phyloP scores from a whole-genome alignment of 169 alveolate species.

The Toxoplasma gondii region DNA sequence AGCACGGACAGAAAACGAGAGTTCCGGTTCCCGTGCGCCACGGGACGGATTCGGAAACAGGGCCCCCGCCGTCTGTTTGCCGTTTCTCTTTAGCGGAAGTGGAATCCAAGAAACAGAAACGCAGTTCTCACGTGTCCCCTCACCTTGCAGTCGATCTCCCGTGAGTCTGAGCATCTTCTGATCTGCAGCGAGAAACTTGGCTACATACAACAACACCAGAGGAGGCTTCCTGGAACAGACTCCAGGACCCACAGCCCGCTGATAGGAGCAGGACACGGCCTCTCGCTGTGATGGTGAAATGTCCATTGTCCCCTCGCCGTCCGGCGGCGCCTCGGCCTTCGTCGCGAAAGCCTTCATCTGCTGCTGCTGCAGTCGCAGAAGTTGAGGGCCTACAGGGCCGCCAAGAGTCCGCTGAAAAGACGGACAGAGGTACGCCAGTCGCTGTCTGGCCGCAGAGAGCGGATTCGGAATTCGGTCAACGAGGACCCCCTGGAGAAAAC shows the following conservation, averaged over 20 bases:
- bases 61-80: too few relatives aligned
- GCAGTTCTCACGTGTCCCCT: too few relatives aligned
- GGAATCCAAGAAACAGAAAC: too few relatives aligned
- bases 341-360: neutral
- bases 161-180: constrained; percentile 9
- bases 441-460: constrained; percentile 65
- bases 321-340: neutral
- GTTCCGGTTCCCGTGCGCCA: too few relatives aligned
- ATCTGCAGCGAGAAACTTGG: constrained; percentile 58
- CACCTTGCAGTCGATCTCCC: constrained; percentile 51
- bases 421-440: constrained; percentile 69
- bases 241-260: neutral
- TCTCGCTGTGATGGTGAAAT: neutral
- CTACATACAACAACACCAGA: constrained; percentile 45
- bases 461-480: constrained; percentile 75
- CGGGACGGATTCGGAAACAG: too few relatives aligned
- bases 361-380: constrained; percentile 10
- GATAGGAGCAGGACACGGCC: neutral
- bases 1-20: too few relatives aligned
- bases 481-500: neutral
- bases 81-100: too few relatives aligned
- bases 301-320: neutral
- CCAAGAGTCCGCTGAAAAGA: constrained; percentile 19
- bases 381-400: constrained; percentile 10
- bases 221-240: neutral